Evolutionary conservation across 2,329 filamentous ascomycete genomes (phyloP).

Genomic region (Claviceps paspali): DNA sequence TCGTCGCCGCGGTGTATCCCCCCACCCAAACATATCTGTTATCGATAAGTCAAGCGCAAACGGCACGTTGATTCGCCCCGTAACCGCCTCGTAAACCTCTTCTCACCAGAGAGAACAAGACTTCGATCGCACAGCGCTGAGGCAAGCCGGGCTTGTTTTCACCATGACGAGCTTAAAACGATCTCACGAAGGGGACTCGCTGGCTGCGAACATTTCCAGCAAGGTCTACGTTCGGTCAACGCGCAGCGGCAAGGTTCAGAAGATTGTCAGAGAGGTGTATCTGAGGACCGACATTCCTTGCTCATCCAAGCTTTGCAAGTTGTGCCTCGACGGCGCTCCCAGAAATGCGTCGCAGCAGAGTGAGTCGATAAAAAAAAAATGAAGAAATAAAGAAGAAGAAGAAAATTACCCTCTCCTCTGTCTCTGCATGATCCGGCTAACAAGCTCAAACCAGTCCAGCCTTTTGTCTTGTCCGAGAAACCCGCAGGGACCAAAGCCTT

Average conservation of each 20-base stretch:
- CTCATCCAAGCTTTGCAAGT: conserved; percentile 74
- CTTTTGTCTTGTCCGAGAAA: conserved; percentile 78
- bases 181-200: conserved; percentile 33
- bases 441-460: conserved; percentile 38
- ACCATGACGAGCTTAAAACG: conserved; percentile 53
- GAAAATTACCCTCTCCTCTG: too few relatives aligned
- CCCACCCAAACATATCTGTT: too few relatives aligned
- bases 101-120: too few relatives aligned
- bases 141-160: conserved; percentile 1
- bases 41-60: conserved; percentile 18
- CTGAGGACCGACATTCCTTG: conserved; percentile 93
- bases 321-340: conserved; percentile 60
- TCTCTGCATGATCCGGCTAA: too few relatives aligned
- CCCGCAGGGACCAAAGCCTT: conserved; percentile 73
- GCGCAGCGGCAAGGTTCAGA: conserved; percentile 92
- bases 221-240: conserved; percentile 94
- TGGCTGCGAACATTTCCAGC: conserved; percentile 67
- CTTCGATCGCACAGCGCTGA: conserved; percentile 5
- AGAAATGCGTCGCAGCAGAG: conserved; percentile 64
- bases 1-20: too few relatives aligned
- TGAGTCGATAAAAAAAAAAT: too few relatives aligned
- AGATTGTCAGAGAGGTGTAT: conserved; percentile 95
- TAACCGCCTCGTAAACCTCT: conserved; percentile 9
- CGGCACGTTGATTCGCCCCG: conserved; percentile 11
- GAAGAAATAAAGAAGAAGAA: too few relatives aligned